phyloP scores from a whole-genome alignment of 169 alveolate species.

The Perkinsus olseni region DNA sequence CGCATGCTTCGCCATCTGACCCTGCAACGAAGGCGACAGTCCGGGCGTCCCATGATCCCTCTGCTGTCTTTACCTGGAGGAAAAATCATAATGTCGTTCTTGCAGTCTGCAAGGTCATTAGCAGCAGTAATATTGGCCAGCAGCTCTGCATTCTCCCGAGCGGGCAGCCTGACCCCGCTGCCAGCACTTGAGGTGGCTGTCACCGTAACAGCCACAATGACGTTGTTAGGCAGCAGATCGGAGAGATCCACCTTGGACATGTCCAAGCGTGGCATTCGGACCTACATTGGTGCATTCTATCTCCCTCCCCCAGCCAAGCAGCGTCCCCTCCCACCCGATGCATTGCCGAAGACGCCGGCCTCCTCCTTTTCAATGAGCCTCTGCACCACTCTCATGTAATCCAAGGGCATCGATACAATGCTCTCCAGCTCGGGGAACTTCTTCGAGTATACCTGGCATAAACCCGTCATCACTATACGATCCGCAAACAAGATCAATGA shows the following conservation, averaged over 20 bases:
- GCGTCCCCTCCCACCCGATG: background rate
- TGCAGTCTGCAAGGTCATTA: background rate
- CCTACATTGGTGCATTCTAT: background rate
- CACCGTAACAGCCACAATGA: constrained; percentile 68
- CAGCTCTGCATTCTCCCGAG: background rate
- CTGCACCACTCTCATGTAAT: constrained; percentile 63
- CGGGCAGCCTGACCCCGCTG: background rate
- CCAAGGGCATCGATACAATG: constrained; percentile 58
- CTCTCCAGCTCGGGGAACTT: constrained; percentile 61
- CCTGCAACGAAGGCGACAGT: constrained; percentile 50
- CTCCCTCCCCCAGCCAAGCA: constrained; percentile 37
- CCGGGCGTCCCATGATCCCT: background rate
- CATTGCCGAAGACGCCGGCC: background rate
- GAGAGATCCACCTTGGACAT: constrained; percentile 51
- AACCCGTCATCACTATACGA: no score
- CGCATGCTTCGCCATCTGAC: constrained; percentile 83
- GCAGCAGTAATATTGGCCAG: background rate
- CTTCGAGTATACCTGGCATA: background rate
- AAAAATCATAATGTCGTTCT: background rate
- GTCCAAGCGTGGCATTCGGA: constrained; percentile 24
- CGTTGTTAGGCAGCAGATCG: constrained; percentile 63
- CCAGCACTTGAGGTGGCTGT: constrained; percentile 62
- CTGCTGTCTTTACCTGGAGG: background rate
- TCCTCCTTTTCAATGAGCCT: constrained; percentile 21
- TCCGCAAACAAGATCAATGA: no score